phyloP scores from a whole-genome alignment of 2,329 filamentous ascomycete genomes.

The Gnomoniopsis smithogilvyi region DNA sequence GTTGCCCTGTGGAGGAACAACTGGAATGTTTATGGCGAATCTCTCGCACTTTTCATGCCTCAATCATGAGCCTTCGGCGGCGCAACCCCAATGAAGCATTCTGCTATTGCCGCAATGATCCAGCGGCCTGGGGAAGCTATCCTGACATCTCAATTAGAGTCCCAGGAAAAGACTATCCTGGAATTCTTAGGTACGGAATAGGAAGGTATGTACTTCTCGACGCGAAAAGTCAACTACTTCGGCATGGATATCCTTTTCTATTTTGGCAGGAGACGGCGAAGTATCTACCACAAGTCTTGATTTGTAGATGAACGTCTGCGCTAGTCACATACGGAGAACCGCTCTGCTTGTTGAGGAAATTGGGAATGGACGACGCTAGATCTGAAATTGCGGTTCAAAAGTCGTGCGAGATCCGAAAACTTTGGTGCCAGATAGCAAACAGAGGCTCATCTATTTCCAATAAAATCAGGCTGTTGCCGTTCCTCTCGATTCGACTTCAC shows the following conservation, averaged over 20 bases:
- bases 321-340: no score
- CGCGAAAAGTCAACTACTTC: no score
- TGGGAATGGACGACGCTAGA: not conserved
- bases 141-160: no score
- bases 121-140: not conserved
- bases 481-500: no score
- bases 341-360: not conserved
- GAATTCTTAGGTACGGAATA: not conserved
- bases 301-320: no score
- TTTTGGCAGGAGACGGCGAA: no score
- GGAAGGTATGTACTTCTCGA: no score
- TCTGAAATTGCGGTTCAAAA: not conserved
- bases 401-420: not conserved
- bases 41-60: constrained; percentile 22
- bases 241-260: no score
- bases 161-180: not conserved
- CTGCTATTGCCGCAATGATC: not conserved
- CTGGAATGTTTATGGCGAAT: constrained; percentile 31
- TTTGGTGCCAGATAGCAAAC: not conserved
- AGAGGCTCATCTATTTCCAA: not conserved
- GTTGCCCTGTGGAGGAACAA: constrained; percentile 33
- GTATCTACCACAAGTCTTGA: no score
- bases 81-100: not conserved
- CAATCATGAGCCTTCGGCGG: not conserved
- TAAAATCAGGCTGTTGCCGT: not conserved